These are phyloP conservation scores for Vanilla planifolia DNA, from an alignment of 106 monocot species.

Conservation along the genomic window DNA sequence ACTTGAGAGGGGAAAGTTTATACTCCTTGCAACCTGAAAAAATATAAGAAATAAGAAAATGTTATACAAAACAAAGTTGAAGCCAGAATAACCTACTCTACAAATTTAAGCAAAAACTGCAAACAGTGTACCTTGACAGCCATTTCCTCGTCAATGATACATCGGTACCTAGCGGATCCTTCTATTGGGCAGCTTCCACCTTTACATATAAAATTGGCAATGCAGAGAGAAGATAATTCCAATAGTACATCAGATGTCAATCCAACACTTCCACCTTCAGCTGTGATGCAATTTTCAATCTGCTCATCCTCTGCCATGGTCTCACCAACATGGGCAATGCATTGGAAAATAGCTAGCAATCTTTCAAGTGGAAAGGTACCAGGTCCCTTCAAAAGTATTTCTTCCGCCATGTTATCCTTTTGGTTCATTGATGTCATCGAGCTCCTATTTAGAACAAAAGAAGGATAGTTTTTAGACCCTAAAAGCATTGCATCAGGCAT, in stretches of 20 bases:
- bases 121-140: conserved; percentile 57
- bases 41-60: conserved; percentile 4
- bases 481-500: too few species aligned
- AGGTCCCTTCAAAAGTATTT: conserved; percentile 80
- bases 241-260: conserved; percentile 80
- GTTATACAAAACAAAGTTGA: neutral
- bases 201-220: conserved; percentile 78
- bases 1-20: conserved; percentile 80
- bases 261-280: conserved; percentile 20
- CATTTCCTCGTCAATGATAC: conserved; percentile 65
- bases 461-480: too few species aligned
- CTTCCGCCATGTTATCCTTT: conserved; percentile 56
- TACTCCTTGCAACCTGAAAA: conserved; percentile 75
- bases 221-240: conserved; percentile 87
- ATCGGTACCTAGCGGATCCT: conserved; percentile 78
- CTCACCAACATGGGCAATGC: conserved; percentile 73
- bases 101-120: neutral
- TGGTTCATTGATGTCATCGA: conserved; percentile 48
- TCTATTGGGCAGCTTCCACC: conserved; percentile 73
- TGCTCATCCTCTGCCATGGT: conserved; percentile 19
- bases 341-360: conserved; percentile 87
- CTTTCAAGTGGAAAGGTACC: conserved; percentile 93
- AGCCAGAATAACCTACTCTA: neutral
- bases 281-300: conserved; percentile 11
- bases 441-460: conserved; percentile 33